Conservation (phyloP, 2,329 filamentous ascomycete species). For the Trichoderma brevicompactum region DNA sequence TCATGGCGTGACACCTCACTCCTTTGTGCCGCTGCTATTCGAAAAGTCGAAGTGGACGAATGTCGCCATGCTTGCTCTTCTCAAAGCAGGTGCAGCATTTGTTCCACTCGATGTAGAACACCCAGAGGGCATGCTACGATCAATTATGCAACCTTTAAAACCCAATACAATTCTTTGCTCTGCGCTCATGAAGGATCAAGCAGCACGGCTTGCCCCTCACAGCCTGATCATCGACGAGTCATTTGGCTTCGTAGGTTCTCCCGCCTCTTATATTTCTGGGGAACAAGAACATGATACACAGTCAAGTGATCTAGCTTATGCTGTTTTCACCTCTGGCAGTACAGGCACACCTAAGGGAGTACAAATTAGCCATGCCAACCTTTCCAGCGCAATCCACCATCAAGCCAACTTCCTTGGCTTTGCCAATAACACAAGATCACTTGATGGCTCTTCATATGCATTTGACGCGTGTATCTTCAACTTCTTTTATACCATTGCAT, state of each 20-base stretch:
- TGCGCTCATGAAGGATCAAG: neutral
- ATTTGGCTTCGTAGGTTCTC: neutral
- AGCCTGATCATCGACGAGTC: neutral
- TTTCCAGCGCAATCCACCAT: neutral
- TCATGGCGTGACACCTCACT: neutral
- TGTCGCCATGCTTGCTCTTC: slow-evolving; percentile 2
- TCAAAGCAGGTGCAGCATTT: slow-evolving; percentile 12
- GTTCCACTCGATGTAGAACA: slow-evolving; percentile 2
- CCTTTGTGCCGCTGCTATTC: slow-evolving; percentile 2
- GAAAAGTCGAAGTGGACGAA: slow-evolving; percentile 13
- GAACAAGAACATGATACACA: neutral
- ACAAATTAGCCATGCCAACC: slow-evolving; percentile 36
- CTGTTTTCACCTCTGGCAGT: slow-evolving; percentile 56
- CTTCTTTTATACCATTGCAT: slow-evolving; percentile 25
- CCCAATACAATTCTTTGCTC: neutral
- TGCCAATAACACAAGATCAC: slow-evolving; percentile 10
- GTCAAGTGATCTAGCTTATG: neutral
- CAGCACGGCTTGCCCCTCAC: neutral
- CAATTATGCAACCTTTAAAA: neutral
- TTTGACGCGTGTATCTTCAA: slow-evolving; percentile 32
- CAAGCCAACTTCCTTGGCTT: slow-evolving; percentile 24
- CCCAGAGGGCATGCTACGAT: neutral
- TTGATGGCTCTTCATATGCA: slow-evolving; percentile 32
- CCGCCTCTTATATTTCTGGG: neutral
- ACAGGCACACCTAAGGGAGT: no score